These are phyloP conservation scores for Tetrahymena malaccensis DNA, from an alignment of 73 alveolate genomes.

Conservation along the genomic window DNA sequence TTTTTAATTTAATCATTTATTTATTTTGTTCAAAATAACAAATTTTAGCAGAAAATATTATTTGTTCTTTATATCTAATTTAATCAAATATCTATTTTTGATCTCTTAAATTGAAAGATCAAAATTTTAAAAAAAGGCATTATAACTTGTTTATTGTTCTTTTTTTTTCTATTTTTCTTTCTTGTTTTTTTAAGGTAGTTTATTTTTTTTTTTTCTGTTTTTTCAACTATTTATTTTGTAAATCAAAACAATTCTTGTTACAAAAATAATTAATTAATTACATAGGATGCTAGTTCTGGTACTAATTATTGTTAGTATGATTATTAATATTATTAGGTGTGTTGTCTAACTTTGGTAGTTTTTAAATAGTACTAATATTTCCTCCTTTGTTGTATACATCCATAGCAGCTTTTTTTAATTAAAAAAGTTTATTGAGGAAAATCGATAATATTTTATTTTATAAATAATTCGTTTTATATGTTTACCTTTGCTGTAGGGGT, in stretches of 20 bases:
- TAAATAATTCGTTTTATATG: neutral
- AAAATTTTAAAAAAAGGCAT: too few relatives aligned
- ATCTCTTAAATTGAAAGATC: too few relatives aligned
- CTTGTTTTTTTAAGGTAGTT: neutral
- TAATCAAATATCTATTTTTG: too few relatives aligned
- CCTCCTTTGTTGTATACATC: neutral
- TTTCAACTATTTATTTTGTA: neutral
- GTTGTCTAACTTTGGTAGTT: neutral
- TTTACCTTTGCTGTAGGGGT: neutral
- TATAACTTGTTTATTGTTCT: neutral
- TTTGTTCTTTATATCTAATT: too few relatives aligned
- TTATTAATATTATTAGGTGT: neutral
- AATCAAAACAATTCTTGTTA: too few relatives aligned
- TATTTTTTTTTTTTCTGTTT: neutral
- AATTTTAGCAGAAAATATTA: neutral
- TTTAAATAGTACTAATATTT: neutral
- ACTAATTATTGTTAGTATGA: neutral
- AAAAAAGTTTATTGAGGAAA: too few relatives aligned
- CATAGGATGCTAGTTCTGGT: neutral
- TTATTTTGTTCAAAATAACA: neutral
- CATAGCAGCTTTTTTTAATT: neutral
- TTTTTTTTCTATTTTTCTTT: too few relatives aligned
- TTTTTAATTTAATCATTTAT: neutral
- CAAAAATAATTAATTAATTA: too few relatives aligned
- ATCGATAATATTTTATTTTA: too few relatives aligned